These are phyloP conservation scores for Psidium friedrichsthalianum DNA, from an alignment of 345 rosid species.

Conservation along the genomic window DNA sequence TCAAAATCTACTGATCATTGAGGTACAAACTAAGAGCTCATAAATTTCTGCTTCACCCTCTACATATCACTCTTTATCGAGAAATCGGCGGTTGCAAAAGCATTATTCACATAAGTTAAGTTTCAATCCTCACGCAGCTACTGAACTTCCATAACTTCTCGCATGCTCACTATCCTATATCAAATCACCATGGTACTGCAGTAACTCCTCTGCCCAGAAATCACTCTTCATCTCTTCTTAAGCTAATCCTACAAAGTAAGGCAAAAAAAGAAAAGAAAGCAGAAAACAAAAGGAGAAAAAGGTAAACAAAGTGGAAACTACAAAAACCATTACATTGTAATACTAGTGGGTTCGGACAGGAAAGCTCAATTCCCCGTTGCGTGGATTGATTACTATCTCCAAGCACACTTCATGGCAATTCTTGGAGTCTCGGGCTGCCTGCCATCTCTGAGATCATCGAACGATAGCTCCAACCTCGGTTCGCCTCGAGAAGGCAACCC, in stretches of 20 bases:
- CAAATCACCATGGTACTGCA: neutral
- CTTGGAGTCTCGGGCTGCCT: neutral
- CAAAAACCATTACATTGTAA: neutral
- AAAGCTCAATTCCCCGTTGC: slow-evolving; percentile 40
- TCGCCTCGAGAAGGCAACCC: neutral
- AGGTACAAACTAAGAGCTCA: neutral
- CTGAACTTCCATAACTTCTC: neutral
- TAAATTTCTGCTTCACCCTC: neutral
- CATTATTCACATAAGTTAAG: neutral
- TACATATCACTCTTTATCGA: neutral
- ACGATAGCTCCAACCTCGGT: neutral
- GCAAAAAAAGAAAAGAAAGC: neutral
- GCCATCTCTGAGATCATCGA: neutral
- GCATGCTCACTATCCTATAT: neutral
- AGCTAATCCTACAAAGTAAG: neutral
- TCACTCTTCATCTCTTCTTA: neutral
- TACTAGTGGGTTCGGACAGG: slow-evolving; percentile 31
- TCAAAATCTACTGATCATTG: neutral
- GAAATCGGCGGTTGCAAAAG: neutral
- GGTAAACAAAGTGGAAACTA: neutral
- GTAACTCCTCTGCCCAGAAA: neutral
- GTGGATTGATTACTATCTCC: neutral
- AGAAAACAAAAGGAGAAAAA: neutral
- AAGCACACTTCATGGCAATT: neutral
- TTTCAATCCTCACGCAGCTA: neutral